Conservation (phyloP, 768 basidiomycete genomes). For the Pseudohyphozyma bogoriensis region DNA sequence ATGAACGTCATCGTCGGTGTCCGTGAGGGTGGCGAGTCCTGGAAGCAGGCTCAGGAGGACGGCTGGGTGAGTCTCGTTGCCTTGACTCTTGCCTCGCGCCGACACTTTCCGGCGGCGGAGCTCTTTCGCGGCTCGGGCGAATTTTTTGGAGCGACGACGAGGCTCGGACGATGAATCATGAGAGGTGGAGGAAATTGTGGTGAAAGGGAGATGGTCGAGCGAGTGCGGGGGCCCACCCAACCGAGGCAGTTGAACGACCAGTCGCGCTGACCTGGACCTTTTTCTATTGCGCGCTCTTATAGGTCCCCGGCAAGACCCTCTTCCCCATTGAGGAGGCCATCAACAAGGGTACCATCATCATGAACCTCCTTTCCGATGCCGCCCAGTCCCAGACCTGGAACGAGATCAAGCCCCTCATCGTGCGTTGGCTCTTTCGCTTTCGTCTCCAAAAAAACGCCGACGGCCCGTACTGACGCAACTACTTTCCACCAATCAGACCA, state of each 20-base stretch:
- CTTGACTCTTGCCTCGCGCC: neutral
- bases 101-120: neutral
- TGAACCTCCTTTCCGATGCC: constrained; percentile 98
- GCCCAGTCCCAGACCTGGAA: constrained; percentile 98
- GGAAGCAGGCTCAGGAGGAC: constrained; percentile 89
- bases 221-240: no score
- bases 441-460: neutral
- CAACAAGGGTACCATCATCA: constrained; percentile 90
- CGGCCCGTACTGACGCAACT: neutral
- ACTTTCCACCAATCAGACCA: no score
- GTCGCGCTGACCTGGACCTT: no score
- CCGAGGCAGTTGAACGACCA: no score
- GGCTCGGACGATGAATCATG: neutral
- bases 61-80: constrained; percentile 88
- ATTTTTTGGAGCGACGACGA: no score
- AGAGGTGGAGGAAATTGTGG: neutral
- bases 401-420: constrained; percentile 73
- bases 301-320: constrained; percentile 93
- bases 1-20: constrained; percentile 98
- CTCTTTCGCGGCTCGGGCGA: no score
- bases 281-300: constrained; percentile 2
- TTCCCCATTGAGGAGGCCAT: constrained; percentile 99
- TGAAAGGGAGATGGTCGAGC: neutral
- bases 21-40: constrained; percentile 89
- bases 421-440: neutral